Evolutionary conservation across 192 early-diverging fungal genomes (phyloP).

Genomic region (Rhizophagus sp.): DNA sequence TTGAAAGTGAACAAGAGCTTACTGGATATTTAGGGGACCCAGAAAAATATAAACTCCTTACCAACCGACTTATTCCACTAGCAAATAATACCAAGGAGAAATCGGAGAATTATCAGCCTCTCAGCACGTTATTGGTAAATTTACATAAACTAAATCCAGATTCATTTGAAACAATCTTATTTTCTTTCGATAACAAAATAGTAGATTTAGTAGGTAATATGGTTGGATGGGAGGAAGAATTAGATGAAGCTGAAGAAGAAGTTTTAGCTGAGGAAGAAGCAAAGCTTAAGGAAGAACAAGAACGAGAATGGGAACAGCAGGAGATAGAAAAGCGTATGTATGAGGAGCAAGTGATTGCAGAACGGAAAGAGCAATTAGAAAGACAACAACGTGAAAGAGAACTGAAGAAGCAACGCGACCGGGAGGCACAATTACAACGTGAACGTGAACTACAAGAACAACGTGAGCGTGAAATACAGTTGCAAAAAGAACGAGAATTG

Average conservation of each 20-base stretch:
- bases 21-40: constrained; percentile 16
- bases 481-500: constrained; percentile 5
- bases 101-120: constrained; percentile 19
- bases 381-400: constrained; percentile 9
- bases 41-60: constrained; percentile 17
- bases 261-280: constrained; percentile 1
- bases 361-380: constrained; percentile 10
- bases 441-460: constrained; percentile 11
- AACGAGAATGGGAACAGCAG: neutral
- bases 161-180: constrained; percentile 17
- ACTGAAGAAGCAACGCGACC: neutral
- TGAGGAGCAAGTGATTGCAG: constrained; percentile 1
- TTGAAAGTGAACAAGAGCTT: neutral
- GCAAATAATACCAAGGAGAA: neutral
- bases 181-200: constrained; percentile 20
- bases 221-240: constrained; percentile 31
- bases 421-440: neutral
- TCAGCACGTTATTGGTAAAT: constrained; percentile 10
- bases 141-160: constrained; percentile 29
- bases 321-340: neutral
- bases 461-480: constrained; percentile 9
- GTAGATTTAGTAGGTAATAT: constrained; percentile 23
- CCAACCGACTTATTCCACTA: constrained; percentile 17
- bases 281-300: neutral
- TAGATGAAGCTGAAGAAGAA: constrained; percentile 24